Evolutionary conservation across 768 basidiomycete species (phyloP).

Genomic region (Lentinula boryana): DNA sequence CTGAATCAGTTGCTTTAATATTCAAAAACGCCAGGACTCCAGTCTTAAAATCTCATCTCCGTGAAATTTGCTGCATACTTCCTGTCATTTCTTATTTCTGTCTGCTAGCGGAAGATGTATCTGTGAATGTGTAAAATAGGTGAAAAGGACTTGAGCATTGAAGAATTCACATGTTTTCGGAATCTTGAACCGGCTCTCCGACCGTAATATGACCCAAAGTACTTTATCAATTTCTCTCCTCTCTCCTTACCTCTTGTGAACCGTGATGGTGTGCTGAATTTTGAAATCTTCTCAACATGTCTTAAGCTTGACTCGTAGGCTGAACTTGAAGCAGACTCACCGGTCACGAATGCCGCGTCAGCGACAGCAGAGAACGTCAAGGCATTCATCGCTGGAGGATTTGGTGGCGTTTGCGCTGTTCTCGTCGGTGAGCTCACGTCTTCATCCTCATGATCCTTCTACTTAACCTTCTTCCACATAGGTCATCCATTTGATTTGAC

Average conservation of each 20-base stretch:
- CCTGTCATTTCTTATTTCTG: too few species aligned
- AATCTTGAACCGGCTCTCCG: not conserved
- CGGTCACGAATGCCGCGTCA: conserved; percentile 1
- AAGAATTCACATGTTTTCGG: not conserved
- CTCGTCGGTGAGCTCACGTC: conserved; percentile 72
- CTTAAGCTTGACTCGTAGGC: not conserved
- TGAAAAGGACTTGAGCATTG: too few species aligned
- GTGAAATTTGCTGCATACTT: too few species aligned
- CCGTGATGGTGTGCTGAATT: not conserved
- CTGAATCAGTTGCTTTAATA: too few species aligned
- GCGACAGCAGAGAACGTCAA: conserved; percentile 53
- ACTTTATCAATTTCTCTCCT: too few species aligned
- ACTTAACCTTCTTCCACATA: conserved; percentile 18
- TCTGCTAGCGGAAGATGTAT: too few species aligned
- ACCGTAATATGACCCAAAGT: not conserved
- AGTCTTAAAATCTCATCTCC: too few species aligned
- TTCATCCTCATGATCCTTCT: too few species aligned
- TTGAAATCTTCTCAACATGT: not conserved
- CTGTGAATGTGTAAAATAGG: too few species aligned
- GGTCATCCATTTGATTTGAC: conserved; percentile 98
- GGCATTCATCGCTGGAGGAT: conserved; percentile 90
- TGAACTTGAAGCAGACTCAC: conserved; percentile 24
- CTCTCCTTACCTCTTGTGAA: not conserved
- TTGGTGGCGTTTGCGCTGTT: conserved; percentile 83
- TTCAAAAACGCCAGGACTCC: too few species aligned